Conservation (phyloP, 495 filamentous ascomycete species). For the Bacidia rubella region DNA sequence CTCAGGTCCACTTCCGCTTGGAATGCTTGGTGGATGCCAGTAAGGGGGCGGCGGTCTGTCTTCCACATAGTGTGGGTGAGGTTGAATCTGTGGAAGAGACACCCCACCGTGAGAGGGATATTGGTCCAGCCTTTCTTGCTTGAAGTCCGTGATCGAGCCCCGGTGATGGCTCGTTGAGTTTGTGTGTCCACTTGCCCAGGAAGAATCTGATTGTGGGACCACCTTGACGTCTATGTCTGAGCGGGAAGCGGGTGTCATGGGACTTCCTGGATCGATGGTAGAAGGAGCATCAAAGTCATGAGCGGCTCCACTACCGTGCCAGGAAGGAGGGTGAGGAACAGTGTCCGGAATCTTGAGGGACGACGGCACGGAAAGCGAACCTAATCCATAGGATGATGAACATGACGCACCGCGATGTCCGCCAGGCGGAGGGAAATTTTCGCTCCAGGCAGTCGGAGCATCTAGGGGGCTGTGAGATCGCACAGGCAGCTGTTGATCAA, state of each 20-base stretch:
- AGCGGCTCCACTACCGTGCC: neutral
- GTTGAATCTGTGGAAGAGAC: neutral
- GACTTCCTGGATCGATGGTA: slow-evolving; percentile 1
- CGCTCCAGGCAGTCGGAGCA: slow-evolving; percentile 4
- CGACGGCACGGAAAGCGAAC: neutral
- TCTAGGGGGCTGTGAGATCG: slow-evolving; percentile 3
- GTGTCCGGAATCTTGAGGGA: neutral
- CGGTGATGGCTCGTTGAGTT: neutral
- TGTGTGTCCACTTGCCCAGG: neutral
- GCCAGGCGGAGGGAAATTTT: neutral
- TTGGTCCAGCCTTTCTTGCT: neutral
- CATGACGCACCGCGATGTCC: slow-evolving; percentile 2
- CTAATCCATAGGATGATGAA: neutral
- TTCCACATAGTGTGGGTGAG: neutral
- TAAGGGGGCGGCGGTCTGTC: too few relatives aligned
- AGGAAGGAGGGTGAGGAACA: slow-evolving; percentile 1
- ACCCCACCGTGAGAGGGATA: neutral
- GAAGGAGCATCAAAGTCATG: neutral
- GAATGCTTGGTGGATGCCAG: too few relatives aligned
- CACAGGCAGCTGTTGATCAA: neutral
- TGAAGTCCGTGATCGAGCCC: neutral
- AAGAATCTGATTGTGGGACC: neutral
- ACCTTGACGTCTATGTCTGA: slow-evolving; percentile 3
- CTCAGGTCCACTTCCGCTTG: too few relatives aligned
- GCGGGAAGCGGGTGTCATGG: neutral